These are phyloP conservation scores for Neurospora crassa DNA, from an alignment of 2,329 filamentous ascomycete genomes.

Conservation along the genomic window DNA sequence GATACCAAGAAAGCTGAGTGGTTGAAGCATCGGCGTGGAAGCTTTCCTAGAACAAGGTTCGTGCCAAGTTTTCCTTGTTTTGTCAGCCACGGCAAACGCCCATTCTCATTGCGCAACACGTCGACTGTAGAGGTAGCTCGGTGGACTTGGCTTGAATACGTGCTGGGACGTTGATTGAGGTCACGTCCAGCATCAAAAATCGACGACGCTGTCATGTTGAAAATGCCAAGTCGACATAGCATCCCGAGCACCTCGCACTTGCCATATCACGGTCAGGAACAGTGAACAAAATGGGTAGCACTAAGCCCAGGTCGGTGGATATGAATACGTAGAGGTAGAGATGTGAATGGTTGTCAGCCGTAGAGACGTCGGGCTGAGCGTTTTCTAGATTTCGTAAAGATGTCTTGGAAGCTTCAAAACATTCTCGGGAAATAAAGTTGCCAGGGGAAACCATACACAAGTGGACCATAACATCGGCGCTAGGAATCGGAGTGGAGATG, in stretches of 20 bases:
- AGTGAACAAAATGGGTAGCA: background rate
- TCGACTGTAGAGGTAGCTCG: too few species aligned
- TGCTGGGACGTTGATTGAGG: too few species aligned
- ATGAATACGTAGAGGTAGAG: background rate
- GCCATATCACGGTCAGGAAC: too few species aligned
- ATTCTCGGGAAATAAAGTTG: background rate
- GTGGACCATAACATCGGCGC: background rate
- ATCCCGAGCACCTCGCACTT: too few species aligned
- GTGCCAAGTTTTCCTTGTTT: background rate
- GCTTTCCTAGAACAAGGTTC: background rate
- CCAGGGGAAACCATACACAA: background rate
- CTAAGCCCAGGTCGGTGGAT: too few species aligned
- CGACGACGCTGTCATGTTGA: background rate
- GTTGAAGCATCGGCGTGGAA: background rate
- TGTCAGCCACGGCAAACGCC: background rate
- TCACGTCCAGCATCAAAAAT: background rate
- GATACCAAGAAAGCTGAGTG: background rate
- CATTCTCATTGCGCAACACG: too few species aligned
- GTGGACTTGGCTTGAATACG: too few species aligned
- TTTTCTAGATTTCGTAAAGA: background rate
- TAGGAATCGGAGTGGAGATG: background rate
- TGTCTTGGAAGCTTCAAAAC: background rate
- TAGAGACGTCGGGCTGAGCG: background rate
- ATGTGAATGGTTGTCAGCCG: background rate
- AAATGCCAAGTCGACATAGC: background rate